Percentiles rank a stretch among this genome's conserved stretches.
Conservation (phyloP, 2,329 filamentous ascomycete genomes). For the Fusarium sp. region DNA sequence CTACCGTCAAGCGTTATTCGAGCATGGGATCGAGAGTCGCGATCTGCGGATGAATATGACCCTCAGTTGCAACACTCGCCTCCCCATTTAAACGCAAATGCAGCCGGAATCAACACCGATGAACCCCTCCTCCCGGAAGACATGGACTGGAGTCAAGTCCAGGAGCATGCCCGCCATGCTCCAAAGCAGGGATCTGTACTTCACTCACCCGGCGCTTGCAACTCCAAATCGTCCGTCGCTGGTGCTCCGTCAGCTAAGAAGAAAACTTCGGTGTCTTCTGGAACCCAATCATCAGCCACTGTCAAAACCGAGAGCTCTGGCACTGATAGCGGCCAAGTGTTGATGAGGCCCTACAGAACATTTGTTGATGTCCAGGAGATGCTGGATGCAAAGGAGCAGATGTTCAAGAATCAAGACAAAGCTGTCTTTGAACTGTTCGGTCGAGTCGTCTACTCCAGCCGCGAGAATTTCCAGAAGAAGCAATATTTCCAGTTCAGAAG, state of each 20-base stretch:
- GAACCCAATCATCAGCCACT: conserved; percentile 10
- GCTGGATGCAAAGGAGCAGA: conserved; percentile 57
- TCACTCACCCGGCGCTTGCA: not conserved
- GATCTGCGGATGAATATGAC: conserved; percentile 52
- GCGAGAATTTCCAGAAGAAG: conserved; percentile 61
- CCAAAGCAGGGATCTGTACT: conserved; percentile 7
- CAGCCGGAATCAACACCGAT: not conserved
- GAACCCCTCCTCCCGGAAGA: conserved; percentile 50
- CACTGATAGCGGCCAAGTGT: conserved; percentile 5
- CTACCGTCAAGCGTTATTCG: conserved; percentile 51
- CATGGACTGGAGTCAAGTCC: conserved; percentile 56
- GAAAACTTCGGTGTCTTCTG: not conserved
- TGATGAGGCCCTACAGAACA: conserved; percentile 50
- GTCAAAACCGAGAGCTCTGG: conserved; percentile 3
- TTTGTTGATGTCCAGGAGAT: conserved; percentile 76
- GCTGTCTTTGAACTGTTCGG: conserved; percentile 73
- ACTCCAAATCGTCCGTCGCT: not conserved
- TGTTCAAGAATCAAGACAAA: conserved; percentile 49
- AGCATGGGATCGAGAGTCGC: conserved; percentile 50
- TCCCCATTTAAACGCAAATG: conserved; percentile 21
- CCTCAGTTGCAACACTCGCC: conserved; percentile 52
- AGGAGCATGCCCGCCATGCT: conserved; percentile 17
- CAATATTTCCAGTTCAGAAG: conserved; percentile 76
- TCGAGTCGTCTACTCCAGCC: conserved; percentile 67
- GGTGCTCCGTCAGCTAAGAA: not conserved